Evolutionary conservation across 495 filamentous ascomycete genomes (phyloP).

Genomic region (Aspergillus avenaceus): DNA sequence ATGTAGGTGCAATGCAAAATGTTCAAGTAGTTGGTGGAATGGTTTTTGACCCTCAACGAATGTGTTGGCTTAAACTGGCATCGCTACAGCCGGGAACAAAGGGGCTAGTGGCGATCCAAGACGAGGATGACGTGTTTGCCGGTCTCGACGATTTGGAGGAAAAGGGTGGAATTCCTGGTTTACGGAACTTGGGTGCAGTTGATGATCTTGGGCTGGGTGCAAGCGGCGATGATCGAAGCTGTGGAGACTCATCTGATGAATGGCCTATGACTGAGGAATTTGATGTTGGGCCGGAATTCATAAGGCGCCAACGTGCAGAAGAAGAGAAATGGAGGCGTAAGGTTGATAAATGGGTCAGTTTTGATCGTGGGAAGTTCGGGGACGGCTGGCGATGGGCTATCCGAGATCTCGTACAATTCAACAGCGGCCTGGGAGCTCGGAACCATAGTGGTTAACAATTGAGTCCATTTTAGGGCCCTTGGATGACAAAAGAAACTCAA

Average conservation of each 20-base stretch:
- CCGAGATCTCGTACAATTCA: constrained; percentile 39
- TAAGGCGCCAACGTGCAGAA: constrained; percentile 81
- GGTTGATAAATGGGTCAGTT: constrained; percentile 69
- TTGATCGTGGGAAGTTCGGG: constrained; percentile 38
- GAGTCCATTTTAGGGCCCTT: neutral
- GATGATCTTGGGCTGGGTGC: constrained; percentile 29
- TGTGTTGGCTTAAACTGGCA: constrained; percentile 86
- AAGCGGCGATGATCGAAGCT: constrained; percentile 52
- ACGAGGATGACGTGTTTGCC: constrained; percentile 75
- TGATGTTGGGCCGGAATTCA: constrained; percentile 93
- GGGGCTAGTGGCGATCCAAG: constrained; percentile 29
- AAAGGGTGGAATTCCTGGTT: constrained; percentile 44
- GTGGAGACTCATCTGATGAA: constrained; percentile 55
- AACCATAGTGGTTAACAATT: constrained; percentile 12
- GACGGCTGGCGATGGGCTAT: constrained; percentile 55
- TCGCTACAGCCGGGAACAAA: constrained; percentile 30
- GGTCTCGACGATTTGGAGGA: constrained; percentile 67
- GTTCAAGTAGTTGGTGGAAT: constrained; percentile 91
- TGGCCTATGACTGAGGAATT: constrained; percentile 93
- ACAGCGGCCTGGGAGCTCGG: constrained; percentile 15
- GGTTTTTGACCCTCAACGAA: constrained; percentile 94
- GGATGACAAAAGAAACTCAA: neutral
- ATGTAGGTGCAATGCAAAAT: constrained; percentile 66
- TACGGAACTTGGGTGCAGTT: constrained; percentile 18
- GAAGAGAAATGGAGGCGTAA: constrained; percentile 86